Evolutionary conservation across 495 filamentous ascomycete species (phyloP), one percentile per base, ranked within the genome.

Genomic region (Chaetomium tenue): DNA sequence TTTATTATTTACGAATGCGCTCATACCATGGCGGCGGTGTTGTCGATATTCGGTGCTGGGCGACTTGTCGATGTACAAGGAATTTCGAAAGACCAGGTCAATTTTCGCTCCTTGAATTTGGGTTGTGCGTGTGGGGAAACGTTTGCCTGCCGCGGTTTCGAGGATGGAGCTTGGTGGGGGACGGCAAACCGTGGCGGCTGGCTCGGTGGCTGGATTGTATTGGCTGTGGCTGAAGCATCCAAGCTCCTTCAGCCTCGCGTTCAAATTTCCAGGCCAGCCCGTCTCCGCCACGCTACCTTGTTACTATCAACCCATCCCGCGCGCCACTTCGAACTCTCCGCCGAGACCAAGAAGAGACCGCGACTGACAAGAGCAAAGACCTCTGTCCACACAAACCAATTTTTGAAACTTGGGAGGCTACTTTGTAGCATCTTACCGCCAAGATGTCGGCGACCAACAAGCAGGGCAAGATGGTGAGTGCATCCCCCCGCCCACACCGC

Each of bases 381-480:
- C 74, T 76, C 74, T 52, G 58, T 66, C 73, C 61, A 63, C 65
- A 59, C 52, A 68, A 22, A 64, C 54, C 65, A 83, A 82, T 83
- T 82, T 88, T 89, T 87, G 78, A 74, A 79, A 77, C 62, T 40
- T 18, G 66, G 66, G 66, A 81, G 84, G 88, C 88, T 90, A 88
- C 87, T 81, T 68, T 59, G 76, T 84, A 84, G 82, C 86, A 86
- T 83, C 83, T 82, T 52, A 78, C 72, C 75, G 74, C 70, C 68
- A 79, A 73, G 76, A 89, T 77, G 79, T 95, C 96, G 89, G 93
- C 96, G 88, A 87, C 88, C 68, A 97, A 97, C 84, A 95, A 95
- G 76, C 91, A 96, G 75, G 94, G 94, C 77, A 97, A 97, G 84
- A 98, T 98, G 94, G 94, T 98, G 82, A 88, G 92, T 86, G 62